phyloP scores from a whole-genome alignment of 1,284 basidiomycete genomes.

The Pterula multifida region DNA sequence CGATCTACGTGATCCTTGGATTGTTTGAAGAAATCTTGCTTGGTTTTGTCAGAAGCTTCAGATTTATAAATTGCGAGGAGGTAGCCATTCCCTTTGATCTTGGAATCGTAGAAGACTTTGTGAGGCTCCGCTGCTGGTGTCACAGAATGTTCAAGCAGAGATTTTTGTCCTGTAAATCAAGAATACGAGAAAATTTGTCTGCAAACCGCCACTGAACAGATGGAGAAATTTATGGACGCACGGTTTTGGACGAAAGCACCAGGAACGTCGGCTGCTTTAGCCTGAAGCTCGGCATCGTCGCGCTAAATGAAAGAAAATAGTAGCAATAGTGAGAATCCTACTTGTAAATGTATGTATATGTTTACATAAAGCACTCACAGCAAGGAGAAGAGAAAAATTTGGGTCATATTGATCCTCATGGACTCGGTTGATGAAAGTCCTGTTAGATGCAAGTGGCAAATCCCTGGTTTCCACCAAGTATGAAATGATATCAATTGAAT shows the following conservation, averaged over 20 bases:
- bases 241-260: constrained; percentile 31
- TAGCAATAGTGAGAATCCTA: too few relatives aligned
- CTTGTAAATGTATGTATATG: background rate
- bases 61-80: constrained; percentile 33
- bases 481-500: constrained; percentile 33
- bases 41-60: constrained; percentile 21
- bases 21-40: constrained; percentile 26
- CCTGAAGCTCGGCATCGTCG: constrained; percentile 38
- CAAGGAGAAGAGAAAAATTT: constrained; percentile 38
- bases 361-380: constrained; percentile 20
- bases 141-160: constrained; percentile 28
- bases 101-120: constrained; percentile 40
- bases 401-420: constrained; percentile 48
- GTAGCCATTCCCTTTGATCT: constrained; percentile 33
- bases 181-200: background rate
- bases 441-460: constrained; percentile 23
- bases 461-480: constrained; percentile 35
- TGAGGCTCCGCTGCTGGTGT: constrained; percentile 29
- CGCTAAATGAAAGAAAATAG: too few relatives aligned
- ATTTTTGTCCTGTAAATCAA: constrained; percentile 23
- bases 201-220: too few relatives aligned
- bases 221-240: constrained; percentile 26
- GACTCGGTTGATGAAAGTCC: constrained; percentile 28
- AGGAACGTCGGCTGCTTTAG: constrained; percentile 26
- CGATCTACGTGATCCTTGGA: constrained; percentile 28